These are phyloP conservation scores for Amaranthus tricolor DNA, from an alignment of 179 eudicot species.

Conservation along the genomic window DNA sequence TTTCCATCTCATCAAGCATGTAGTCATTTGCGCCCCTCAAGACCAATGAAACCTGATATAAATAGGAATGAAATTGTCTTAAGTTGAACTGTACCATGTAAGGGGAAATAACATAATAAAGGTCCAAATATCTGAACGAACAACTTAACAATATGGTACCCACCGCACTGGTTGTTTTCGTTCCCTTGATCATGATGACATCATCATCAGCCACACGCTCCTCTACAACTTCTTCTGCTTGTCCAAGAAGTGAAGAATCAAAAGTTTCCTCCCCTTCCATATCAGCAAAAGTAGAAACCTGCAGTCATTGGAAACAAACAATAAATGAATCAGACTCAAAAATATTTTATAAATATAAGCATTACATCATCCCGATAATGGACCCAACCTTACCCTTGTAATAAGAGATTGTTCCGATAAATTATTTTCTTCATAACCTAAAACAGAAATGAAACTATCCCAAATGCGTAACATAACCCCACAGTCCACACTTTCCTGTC, in stretches of 20 bases:
- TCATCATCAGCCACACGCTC: constrained; percentile 97
- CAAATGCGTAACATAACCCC: too few species aligned
- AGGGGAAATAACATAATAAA: background rate
- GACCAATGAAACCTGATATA: constrained; percentile 68
- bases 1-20: constrained; percentile 99
- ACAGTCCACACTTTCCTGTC: too few species aligned
- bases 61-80: background rate
- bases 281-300: constrained; percentile 97
- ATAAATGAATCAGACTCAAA: constrained; percentile 1
- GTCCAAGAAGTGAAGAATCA: constrained; percentile 86
- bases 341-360: too few species aligned
- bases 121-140: background rate
- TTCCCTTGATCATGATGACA: constrained; percentile 89
- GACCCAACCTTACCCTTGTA: too few species aligned
- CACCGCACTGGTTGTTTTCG: constrained; percentile 86
- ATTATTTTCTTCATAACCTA: too few species aligned
- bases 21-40: constrained; percentile 94
- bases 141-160: constrained; percentile 20
- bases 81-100: background rate
- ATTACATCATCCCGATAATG: too few species aligned
- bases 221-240: constrained; percentile 95
- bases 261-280: constrained; percentile 99
- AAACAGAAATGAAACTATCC: too few species aligned
- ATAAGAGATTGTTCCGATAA: too few species aligned
- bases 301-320: constrained; percentile 15